Conservation (phyloP, 2,329 filamentous ascomycete species). For the Dothistroma septosporum region DNA sequence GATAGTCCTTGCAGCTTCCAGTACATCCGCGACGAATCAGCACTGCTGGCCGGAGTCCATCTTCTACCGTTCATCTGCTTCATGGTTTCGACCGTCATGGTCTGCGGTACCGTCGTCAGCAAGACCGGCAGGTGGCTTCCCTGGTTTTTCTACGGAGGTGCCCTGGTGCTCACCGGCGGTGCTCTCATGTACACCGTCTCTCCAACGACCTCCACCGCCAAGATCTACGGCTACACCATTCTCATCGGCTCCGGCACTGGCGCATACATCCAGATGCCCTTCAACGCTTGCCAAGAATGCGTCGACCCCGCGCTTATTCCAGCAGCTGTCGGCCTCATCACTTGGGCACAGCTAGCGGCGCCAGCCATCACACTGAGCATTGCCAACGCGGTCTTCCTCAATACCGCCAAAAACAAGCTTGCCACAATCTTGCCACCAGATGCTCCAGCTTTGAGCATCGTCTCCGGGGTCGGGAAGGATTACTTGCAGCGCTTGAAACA, state of each 20-base stretch:
- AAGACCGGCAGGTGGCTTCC: constrained; percentile 1
- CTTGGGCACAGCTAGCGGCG: constrained; percentile 9
- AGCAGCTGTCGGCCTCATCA: constrained; percentile 9
- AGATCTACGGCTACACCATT: constrained; percentile 13
- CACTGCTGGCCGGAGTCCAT: constrained; percentile 40
- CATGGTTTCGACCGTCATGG: constrained; percentile 5
- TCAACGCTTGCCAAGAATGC: constrained; percentile 3
- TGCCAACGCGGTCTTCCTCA: constrained; percentile 11
- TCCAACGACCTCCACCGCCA: constrained; percentile 9
- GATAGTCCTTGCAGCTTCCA: constrained; percentile 42
- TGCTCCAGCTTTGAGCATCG: neutral
- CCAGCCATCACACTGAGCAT: constrained; percentile 12
- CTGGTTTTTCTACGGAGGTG: constrained; percentile 13
- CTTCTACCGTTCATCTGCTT: constrained; percentile 36
- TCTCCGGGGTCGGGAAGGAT: constrained; percentile 5
- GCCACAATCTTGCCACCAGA: neutral
- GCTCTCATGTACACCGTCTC: constrained; percentile 13
- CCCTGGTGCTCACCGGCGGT: constrained; percentile 10
- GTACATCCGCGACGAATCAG: constrained; percentile 45
- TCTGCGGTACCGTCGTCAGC: constrained; percentile 1
- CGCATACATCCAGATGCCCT: constrained; percentile 9
- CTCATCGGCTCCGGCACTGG: constrained; percentile 14
- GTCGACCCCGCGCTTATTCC: neutral
- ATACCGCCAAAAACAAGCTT: neutral
- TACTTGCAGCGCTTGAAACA: constrained; percentile 6